Percentiles rank a stretch among this genome's conserved stretches.
These are phyloP conservation scores for Benincasa hispida DNA, from an alignment of 306 rosid species.

Conservation along the genomic window DNA sequence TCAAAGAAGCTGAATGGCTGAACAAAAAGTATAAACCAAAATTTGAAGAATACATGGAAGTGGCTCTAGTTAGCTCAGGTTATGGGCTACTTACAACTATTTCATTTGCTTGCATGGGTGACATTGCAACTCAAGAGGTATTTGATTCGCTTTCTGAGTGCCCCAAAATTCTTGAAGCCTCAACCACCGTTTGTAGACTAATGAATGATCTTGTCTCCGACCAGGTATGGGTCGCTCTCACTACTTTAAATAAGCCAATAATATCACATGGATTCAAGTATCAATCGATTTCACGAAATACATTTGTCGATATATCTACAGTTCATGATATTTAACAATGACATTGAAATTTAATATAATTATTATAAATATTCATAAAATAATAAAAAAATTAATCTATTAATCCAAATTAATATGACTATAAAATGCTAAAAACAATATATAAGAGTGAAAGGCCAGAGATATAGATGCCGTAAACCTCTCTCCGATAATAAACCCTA, in stretches of 20 bases:
- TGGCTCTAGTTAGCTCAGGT: neutral
- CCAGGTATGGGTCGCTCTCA: neutral
- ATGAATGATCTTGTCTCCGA: constrained; percentile 12
- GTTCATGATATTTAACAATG: too few species aligned
- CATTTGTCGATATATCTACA: too few species aligned
- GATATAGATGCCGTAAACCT: too few species aligned
- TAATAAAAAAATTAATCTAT: too few species aligned
- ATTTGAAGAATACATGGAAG: constrained; percentile 18
- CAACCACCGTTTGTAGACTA: neutral
- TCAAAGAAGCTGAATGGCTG: constrained; percentile 34
- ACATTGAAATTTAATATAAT: too few species aligned
- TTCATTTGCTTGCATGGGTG: constrained; percentile 11
- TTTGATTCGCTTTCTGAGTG: constrained; percentile 4
- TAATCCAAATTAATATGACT: too few species aligned
- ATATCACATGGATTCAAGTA: too few species aligned
- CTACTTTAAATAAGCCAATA: neutral
- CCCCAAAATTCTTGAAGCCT: constrained; percentile 8
- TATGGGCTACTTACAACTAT: neutral
- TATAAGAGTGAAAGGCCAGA: too few species aligned
- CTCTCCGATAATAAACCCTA: too few species aligned
- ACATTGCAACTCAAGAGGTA: constrained; percentile 4
- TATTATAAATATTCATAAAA: too few species aligned
- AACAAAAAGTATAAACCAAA: constrained; percentile 17
- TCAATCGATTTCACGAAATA: too few species aligned
- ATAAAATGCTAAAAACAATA: too few species aligned